These are phyloP conservation scores for Podospora tetraspora DNA, from an alignment of 495 filamentous ascomycete species.

Conservation along the genomic window DNA sequence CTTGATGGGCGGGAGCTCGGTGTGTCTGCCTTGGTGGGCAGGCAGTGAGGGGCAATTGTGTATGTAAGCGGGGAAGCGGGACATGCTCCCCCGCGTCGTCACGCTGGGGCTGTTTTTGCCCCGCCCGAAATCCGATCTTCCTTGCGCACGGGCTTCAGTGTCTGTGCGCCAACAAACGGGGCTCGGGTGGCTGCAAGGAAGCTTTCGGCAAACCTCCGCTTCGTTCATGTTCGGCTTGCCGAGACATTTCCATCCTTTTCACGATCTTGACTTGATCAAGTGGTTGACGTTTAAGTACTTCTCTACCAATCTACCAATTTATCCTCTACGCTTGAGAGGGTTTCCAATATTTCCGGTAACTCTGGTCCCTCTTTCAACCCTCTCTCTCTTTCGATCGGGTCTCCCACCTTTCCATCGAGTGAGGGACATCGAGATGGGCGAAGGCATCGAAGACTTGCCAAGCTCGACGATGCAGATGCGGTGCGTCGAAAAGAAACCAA, in stretches of 20 bases:
- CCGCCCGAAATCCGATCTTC: neutral
- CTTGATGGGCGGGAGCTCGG: neutral
- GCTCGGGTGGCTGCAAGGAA: neutral
- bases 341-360: neutral
- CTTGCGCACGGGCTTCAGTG: neutral
- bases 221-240: neutral
- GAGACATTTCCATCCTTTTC: neutral
- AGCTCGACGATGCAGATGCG: neutral
- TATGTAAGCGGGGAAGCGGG: neutral
- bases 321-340: neutral
- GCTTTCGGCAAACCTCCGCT: neutral
- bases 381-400: too few species aligned
- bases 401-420: neutral
- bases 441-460: neutral
- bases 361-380: neutral
- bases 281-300: neutral
- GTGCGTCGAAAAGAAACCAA: neutral
- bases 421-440: neutral
- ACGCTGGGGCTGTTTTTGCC: neutral
- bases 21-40: too few species aligned
- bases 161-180: neutral
- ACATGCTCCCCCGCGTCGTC: neutral
- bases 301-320: neutral
- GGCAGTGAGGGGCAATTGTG: neutral
- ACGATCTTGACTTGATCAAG: neutral